A percentile compares a stretch with the other conserved stretches of the same genome.
phyloP scores from a whole-genome alignment of 1,139 yeast species.

The Barnettozyma hawaiiensis region DNA sequence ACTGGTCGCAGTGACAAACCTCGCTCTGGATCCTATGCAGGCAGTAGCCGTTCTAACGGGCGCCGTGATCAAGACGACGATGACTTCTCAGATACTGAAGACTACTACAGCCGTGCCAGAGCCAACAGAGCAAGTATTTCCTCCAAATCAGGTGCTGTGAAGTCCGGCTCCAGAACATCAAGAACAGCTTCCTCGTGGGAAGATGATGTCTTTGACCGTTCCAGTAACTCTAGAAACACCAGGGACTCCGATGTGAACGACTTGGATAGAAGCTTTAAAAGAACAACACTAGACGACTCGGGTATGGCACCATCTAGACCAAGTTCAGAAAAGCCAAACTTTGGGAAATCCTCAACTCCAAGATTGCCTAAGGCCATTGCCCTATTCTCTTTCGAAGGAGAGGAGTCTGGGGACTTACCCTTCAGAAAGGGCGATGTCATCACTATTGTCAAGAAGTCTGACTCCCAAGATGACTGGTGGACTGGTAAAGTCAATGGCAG shows the following conservation, averaged over 20 bases:
- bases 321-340: conserved; percentile 47
- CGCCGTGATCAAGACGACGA: conserved; percentile 15
- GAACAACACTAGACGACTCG: conserved; percentile 24
- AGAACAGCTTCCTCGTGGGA: conserved; percentile 57
- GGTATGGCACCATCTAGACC: conserved; percentile 38
- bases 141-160: conserved; percentile 25
- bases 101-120: conserved; percentile 32
- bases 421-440: conserved; percentile 96
- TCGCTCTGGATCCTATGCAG: conserved; percentile 11
- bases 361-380: conserved; percentile 82
- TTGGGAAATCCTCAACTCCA: conserved; percentile 32
- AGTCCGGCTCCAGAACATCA: conserved; percentile 19
- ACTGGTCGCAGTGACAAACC: conserved; percentile 26
- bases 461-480: conserved; percentile 97
- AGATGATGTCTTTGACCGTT: conserved; percentile 71
- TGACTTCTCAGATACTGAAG: conserved; percentile 26
- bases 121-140: conserved; percentile 19
- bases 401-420: conserved; percentile 84
- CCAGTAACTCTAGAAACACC: conserved; percentile 17
- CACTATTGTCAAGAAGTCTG: conserved; percentile 76
- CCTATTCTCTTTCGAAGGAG: conserved; percentile 80
- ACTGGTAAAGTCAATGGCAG: conserved; percentile 80
- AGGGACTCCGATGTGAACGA: conserved; percentile 28
- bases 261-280: conserved; percentile 30
- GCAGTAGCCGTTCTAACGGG: conserved; percentile 6